Evolutionary conservation across 176 grass and related monocot genomes (phyloP), one percentile per base, ranked within the genome.

Genomic region (Carex littledalei): DNA sequence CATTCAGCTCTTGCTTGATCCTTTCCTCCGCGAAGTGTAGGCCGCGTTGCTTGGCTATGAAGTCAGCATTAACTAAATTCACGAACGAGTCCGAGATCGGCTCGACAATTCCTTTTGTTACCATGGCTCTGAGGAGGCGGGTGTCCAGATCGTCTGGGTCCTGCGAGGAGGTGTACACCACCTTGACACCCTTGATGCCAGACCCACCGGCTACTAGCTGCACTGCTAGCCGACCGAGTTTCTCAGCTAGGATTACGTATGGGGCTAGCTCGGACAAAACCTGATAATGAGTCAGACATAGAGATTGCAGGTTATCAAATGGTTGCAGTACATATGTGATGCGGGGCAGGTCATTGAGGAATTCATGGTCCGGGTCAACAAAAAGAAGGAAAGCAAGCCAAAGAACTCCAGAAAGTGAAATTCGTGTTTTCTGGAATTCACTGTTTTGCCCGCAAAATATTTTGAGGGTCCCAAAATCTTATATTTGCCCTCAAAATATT

Each of bases 31-130:
- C 45, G 56, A 98, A 93, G 58, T 87, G 88, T 14, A 98, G 88
- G 72, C 93, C 97, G 1, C 97, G 87, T 82, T 99, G 91, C 87
- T 94, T 96, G 13, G 97, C 93, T 0, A 89, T 82, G 81, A 89
- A 99, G 87, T 99, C 97, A 7, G 97, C 93, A 73, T 99, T 99
- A 67, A 99, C 97, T 9, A 99, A 60, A 79, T 99, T 99, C 26
- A 99, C 87, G 17, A 90, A 88, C 0, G 87, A 88, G 86, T 86
- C 89, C 0, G 93, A 99, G 67, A 99, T 91, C 6, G 97, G 93
- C 84, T 99, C 97, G 39, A 99, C 87, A 71, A 99, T 86, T 63
- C 97, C 97, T 85, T 99, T 99, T 39, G 85, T 95, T 17, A 96
- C 87, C 93, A 94, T 96, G 2, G 97, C 93, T 75, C 93, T 90